Evolutionary conservation across 2,329 filamentous ascomycete genomes (phyloP).

Genomic region (Ramularia endophylla): DNA sequence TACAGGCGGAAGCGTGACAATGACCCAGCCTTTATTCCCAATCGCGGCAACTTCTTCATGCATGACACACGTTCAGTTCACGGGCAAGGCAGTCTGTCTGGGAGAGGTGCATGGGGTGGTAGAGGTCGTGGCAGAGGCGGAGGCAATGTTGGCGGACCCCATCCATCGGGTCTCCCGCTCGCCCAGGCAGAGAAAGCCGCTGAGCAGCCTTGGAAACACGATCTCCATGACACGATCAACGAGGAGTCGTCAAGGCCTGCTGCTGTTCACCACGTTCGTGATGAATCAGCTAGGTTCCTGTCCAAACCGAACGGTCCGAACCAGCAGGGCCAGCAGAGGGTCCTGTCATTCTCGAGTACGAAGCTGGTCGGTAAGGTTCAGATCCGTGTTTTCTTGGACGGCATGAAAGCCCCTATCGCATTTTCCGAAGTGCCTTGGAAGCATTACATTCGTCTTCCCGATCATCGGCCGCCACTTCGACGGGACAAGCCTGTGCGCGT

Average conservation of each 20-base stretch:
- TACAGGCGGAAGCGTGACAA: constrained; percentile 82
- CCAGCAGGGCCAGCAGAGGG: constrained; percentile 15
- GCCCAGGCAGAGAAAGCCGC: constrained; percentile 52
- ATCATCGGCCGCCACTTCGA: constrained; percentile 87
- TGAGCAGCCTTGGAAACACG: constrained; percentile 81
- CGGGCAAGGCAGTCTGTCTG: constrained; percentile 16
- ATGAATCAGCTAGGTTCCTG: constrained; percentile 26
- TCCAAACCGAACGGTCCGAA: constrained; percentile 9
- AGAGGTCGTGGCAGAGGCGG: constrained; percentile 60
- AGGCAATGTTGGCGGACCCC: constrained; percentile 48
- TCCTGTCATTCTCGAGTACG: constrained; percentile 64
- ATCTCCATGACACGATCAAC: constrained; percentile 68
- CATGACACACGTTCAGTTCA: constrained; percentile 66
- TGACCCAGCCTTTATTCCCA: constrained; percentile 90
- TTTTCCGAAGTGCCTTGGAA: constrained; percentile 76
- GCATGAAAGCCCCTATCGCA: constrained; percentile 63
- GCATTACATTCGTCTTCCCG: constrained; percentile 88
- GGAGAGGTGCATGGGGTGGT: constrained; percentile 32
- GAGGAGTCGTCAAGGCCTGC: constrained; percentile 31
- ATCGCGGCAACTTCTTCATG: constrained; percentile 93
- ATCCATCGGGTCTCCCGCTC: constrained; percentile 43
- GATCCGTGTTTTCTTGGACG: constrained; percentile 72
- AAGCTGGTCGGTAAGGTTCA: constrained; percentile 78
- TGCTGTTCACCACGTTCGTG: constrained; percentile 14
- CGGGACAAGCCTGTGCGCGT: constrained; percentile 96